A percentile compares a stretch with the other conserved stretches of the same genome.
These are phyloP conservation scores for Podospora anserina DNA, from an alignment of 495 filamentous ascomycete species.

Conservation along the genomic window DNA sequence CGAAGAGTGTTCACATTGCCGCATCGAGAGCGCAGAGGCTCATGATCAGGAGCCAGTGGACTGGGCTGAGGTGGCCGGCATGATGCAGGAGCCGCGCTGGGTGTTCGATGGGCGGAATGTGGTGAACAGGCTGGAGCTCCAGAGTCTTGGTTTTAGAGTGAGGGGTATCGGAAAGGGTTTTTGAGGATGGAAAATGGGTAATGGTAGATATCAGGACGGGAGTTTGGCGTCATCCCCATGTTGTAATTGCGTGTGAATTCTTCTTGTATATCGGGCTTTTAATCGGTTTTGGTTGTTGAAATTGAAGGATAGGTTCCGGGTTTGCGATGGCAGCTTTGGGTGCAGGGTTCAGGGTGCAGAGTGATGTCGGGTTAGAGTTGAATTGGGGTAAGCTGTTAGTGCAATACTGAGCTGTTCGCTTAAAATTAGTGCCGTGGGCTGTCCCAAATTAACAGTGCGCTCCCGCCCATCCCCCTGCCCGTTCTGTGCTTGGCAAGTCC, in stretches of 20 bases:
- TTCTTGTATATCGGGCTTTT: not conserved
- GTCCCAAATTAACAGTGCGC: too few relatives aligned
- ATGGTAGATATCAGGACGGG: not conserved
- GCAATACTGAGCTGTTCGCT: not conserved
- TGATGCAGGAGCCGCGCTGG: constrained; percentile 65
- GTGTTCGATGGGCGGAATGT: constrained; percentile 65
- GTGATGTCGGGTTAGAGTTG: not conserved
- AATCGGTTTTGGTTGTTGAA: not conserved
- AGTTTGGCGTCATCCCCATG: not conserved
- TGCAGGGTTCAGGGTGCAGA: not conserved
- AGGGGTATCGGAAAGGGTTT: constrained; percentile 28
- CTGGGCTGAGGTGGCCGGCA: constrained; percentile 49
- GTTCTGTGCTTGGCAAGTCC: too few relatives aligned
- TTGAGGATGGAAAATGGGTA: not conserved
- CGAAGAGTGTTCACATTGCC: constrained; percentile 34
- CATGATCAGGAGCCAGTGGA: constrained; percentile 41
- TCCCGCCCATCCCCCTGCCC: too few relatives aligned
- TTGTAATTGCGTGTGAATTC: not conserved
- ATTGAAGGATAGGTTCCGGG: not conserved
- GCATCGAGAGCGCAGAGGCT: constrained; percentile 8
- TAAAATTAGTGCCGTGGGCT: not conserved
- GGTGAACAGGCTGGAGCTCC: constrained; percentile 26
- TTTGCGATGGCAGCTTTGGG: too few relatives aligned
- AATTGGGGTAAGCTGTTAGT: not conserved
- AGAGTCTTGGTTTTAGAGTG: constrained; percentile 30